Evolutionary conservation across 2,329 filamentous ascomycete species (phyloP).

Genomic region (Aspergillus sp.): DNA sequence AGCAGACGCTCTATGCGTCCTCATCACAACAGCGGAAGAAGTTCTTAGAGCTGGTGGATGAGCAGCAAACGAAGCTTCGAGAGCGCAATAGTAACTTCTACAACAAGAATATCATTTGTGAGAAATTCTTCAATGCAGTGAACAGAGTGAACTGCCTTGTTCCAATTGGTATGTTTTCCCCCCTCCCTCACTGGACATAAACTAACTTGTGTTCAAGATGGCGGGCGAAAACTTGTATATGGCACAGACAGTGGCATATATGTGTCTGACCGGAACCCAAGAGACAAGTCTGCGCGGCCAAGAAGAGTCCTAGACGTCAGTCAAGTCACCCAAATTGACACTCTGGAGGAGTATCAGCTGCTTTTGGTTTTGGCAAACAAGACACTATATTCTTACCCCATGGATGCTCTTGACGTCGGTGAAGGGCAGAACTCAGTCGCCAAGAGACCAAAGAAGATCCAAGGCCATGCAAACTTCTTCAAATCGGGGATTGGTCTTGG

Average conservation of each 20-base stretch:
- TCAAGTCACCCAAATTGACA: conserved; percentile 91
- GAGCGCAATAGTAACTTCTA: conserved; percentile 70
- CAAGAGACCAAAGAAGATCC: conserved; percentile 92
- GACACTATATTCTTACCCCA: conserved; percentile 82
- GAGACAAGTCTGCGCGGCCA: conserved; percentile 71
- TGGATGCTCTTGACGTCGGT: conserved; percentile 80
- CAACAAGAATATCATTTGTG: conserved; percentile 68
- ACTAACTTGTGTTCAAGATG: conserved; percentile 59
- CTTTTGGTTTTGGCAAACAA: conserved; percentile 91
- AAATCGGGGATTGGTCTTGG: conserved; percentile 94
- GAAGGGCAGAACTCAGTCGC: conserved; percentile 71
- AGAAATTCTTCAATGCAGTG: conserved; percentile 84
- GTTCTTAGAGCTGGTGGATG: conserved; percentile 94
- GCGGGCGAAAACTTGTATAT: conserved; percentile 89
- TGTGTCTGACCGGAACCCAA: conserved; percentile 84
- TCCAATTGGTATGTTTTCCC: conserved; percentile 73
- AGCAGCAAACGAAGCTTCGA: conserved; percentile 81
- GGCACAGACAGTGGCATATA: conserved; percentile 95
- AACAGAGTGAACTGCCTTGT: conserved; percentile 95
- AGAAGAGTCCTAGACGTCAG: conserved; percentile 81
- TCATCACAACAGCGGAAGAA: conserved; percentile 87
- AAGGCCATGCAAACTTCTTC: conserved; percentile 98
- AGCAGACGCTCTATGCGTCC: conserved; percentile 82
- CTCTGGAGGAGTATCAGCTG: conserved; percentile 91
- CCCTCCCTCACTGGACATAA: not conserved